Percentiles rank a stretch among this genome's conserved stretches.
These are phyloP conservation scores for Dorcoceras hygrometricum DNA, from an alignment of 257 asterid genomes.

Conservation along the genomic window DNA sequence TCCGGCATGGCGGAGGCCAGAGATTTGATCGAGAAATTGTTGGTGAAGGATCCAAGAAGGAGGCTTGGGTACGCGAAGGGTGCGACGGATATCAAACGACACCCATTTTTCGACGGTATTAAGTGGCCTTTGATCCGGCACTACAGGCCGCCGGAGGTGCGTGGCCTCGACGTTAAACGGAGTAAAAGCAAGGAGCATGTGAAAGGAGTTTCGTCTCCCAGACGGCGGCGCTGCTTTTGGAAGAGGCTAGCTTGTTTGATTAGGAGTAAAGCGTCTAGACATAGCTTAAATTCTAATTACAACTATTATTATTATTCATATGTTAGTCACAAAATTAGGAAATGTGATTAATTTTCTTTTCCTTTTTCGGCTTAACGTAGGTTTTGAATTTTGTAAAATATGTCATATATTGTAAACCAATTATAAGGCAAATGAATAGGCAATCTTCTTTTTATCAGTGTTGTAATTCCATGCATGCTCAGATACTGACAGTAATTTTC, in stretches of 20 bases:
- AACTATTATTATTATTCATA: conserved; percentile 54
- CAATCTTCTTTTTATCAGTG: too few relatives aligned
- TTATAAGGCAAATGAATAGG: background rate
- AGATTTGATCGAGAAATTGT: conserved; percentile 63
- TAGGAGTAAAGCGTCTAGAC: conserved; percentile 53
- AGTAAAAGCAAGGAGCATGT: conserved; percentile 46
- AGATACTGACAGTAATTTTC: too few relatives aligned
- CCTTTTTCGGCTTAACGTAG: background rate
- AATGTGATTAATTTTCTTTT: conserved; percentile 28
- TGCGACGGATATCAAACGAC: conserved; percentile 88
- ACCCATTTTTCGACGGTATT: conserved; percentile 77
- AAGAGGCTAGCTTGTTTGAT: conserved; percentile 50
- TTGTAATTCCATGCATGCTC: too few relatives aligned
- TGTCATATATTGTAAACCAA: conserved; percentile 18
- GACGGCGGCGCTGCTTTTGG: conserved; percentile 71
- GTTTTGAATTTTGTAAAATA: background rate
- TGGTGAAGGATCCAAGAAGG: conserved; percentile 73
- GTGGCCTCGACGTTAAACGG: conserved; percentile 60
- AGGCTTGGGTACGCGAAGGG: conserved; percentile 83
- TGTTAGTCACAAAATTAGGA: conserved; percentile 37
- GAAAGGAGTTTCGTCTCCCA: conserved; percentile 42
- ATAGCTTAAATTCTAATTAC: conserved; percentile 51
- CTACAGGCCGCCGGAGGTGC: conserved; percentile 78
- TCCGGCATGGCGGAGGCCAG: conserved; percentile 53
- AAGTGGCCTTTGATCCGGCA: conserved; percentile 91